Conservation (phyloP, 2,329 filamentous ascomycete genomes). For the Pestalotiopsis fici region DNA sequence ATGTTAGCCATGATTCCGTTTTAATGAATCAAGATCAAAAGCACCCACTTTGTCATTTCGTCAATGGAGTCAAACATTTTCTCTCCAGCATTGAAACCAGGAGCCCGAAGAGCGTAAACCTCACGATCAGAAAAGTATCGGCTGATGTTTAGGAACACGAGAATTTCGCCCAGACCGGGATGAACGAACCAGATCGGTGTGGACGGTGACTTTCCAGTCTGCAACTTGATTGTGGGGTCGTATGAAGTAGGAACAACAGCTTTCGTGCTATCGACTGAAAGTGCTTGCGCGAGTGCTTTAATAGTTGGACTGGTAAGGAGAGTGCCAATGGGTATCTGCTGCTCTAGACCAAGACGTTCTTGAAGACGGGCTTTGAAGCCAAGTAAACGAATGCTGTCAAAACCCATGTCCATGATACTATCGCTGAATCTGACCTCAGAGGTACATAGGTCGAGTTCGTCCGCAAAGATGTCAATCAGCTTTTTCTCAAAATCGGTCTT, state of each 20-base stretch:
- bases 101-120: conserved; percentile 12
- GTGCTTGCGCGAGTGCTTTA: not conserved
- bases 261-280: not conserved
- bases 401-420: conserved; percentile 10
- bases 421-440: not conserved
- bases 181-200: conserved; percentile 12
- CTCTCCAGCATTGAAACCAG: conserved; percentile 35
- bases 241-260: not conserved
- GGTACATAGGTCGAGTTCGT: not conserved
- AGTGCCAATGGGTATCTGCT: conserved; percentile 4
- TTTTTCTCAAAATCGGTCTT: conserved; percentile 1
- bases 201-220: not conserved
- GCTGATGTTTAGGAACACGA: conserved; percentile 14
- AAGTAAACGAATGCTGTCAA: conserved; percentile 10
- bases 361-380: conserved; percentile 3
- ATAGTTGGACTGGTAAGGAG: conserved; percentile 10
- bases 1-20: not conserved
- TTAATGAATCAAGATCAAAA: not conserved
- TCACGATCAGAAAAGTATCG: conserved; percentile 11
- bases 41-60: conserved; percentile 25
- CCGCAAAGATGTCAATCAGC: not conserved
- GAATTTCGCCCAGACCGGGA: conserved; percentile 15
- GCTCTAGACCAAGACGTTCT: not conserved
- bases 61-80: conserved; percentile 30
- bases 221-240: conserved; percentile 8